These are phyloP conservation scores for Crithidia acanthocephali DNA, from an alignment of 208 protist genomes.

Conservation along the genomic window DNA sequence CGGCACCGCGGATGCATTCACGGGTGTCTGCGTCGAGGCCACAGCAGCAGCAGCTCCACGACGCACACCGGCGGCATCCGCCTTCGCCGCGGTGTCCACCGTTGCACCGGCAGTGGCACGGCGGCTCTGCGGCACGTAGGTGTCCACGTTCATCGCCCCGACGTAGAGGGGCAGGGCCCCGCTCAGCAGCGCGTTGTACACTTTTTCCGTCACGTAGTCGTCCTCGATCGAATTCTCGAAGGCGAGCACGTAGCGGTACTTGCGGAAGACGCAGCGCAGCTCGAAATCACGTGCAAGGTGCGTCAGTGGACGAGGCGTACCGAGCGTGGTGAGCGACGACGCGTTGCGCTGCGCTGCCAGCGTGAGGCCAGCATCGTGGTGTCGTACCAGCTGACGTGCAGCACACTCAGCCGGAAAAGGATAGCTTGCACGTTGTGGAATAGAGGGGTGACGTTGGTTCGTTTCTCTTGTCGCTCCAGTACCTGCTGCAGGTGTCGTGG, in stretches of 20 bases:
- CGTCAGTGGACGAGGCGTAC: not conserved
- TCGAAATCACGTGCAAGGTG: constrained; percentile 17
- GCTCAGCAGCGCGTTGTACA: constrained; percentile 57
- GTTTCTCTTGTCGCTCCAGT: not conserved
- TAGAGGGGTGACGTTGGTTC: not conserved
- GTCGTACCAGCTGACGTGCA: not conserved
- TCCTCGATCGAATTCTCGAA: constrained; percentile 59
- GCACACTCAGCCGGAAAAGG: not conserved
- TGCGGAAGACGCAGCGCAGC: constrained; percentile 38
- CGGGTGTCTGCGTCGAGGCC: not conserved
- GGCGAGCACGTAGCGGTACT: constrained; percentile 47
- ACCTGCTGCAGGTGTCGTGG: not conserved
- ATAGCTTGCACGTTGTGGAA: constrained; percentile 18
- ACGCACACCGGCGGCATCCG: too few species aligned
- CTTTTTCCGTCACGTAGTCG: constrained; percentile 77
- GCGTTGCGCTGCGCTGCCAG: not conserved
- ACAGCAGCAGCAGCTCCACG: not conserved
- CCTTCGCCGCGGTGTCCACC: too few species aligned
- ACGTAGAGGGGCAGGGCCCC: constrained; percentile 59
- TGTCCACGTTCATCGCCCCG: constrained; percentile 46
- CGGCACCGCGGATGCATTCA: not conserved
- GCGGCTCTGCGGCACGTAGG: constrained; percentile 36
- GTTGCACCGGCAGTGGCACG: not conserved
- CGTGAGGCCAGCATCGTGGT: not conserved
- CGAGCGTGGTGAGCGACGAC: not conserved